Percentiles rank a stretch among this genome's conserved stretches.
phyloP scores from a whole-genome alignment of 1,284 basidiomycete genomes.

The Microbotryum intermedium region DNA sequence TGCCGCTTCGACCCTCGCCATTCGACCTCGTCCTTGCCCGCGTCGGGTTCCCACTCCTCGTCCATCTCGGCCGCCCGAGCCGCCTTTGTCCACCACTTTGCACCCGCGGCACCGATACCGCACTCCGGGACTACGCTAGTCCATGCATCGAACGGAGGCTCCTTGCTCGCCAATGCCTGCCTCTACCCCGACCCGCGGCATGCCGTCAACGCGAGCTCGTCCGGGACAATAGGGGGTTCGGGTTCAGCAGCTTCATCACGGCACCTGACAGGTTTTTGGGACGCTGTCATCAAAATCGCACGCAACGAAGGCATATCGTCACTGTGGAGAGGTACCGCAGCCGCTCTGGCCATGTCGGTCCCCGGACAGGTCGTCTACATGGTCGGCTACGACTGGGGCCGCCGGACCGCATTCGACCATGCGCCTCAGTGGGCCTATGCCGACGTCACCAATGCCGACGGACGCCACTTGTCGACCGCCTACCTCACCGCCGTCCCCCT shows the following conservation, averaged over 20 bases:
- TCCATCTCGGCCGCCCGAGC: not conserved
- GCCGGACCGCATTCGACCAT: constrained; percentile 41
- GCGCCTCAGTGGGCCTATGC: constrained; percentile 14
- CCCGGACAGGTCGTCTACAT: constrained; percentile 92
- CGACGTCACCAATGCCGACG: constrained; percentile 39
- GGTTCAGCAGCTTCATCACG: not conserved
- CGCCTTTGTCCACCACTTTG: constrained; percentile 2
- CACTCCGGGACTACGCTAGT: constrained; percentile 24
- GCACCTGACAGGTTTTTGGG: constrained; percentile 27
- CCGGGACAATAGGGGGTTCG: not conserved
- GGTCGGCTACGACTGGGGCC: constrained; percentile 86
- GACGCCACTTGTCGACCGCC: constrained; percentile 35
- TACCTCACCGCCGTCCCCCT: constrained; percentile 59
- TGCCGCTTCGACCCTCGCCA: constrained; percentile 38
- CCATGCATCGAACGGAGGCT: constrained; percentile 4
- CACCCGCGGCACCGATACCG: not conserved
- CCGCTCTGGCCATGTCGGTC: constrained; percentile 70
- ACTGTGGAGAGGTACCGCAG: constrained; percentile 33
- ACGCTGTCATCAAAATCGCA: constrained; percentile 30
- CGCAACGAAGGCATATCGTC: constrained; percentile 29
- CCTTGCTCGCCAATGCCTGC: constrained; percentile 1
- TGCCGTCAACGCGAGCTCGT: not conserved
- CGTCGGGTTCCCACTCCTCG: constrained; percentile 3
- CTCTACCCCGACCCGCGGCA: constrained; percentile 1
- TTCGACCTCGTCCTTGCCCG: constrained; percentile 13